phyloP scores from a whole-genome alignment of 805 yeast species.

The Cyberlindnera euphorbiae region DNA sequence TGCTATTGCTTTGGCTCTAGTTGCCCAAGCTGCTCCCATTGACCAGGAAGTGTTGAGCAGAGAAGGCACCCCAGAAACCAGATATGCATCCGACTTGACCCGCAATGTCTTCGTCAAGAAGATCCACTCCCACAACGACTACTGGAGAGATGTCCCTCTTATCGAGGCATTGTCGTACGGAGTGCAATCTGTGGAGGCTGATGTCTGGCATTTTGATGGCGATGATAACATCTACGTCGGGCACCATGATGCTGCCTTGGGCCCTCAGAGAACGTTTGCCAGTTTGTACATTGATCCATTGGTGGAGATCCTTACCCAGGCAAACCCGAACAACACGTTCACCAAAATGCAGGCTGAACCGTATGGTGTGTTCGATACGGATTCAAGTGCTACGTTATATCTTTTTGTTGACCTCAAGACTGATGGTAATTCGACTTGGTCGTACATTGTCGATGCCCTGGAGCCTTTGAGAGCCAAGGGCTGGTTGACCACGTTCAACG shows the following conservation, averaged over 20 bases:
- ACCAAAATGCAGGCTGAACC: conserved; percentile 14
- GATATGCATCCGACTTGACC: conserved; percentile 21
- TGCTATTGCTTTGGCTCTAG: conserved; percentile 3
- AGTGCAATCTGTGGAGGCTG: conserved; percentile 60
- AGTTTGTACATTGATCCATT: conserved; percentile 55
- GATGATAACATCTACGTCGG: conserved; percentile 52
- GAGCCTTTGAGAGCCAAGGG: conserved; percentile 45
- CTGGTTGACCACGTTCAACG: conserved; percentile 44
- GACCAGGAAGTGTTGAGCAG: conserved; percentile 16
- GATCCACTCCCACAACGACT: conserved; percentile 70
- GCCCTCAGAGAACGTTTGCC: conserved; percentile 41
- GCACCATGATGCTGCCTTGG: conserved; percentile 50
- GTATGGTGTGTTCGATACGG: conserved; percentile 42
- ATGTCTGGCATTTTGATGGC: conserved; percentile 45
- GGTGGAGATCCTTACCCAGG: conserved; percentile 39
- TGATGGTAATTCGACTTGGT: conserved; percentile 41
- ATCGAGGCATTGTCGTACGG: conserved; percentile 53
- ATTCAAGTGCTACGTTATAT: conserved; percentile 47
- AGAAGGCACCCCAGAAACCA: conserved; percentile 12
- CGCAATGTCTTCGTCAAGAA: conserved; percentile 27
- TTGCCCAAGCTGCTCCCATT: conserved; percentile 15
- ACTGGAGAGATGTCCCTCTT: conserved; percentile 59
- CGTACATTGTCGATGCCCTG: conserved; percentile 42
- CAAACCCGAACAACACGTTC: conserved; percentile 34
- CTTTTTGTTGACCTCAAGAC: conserved; percentile 67